A percentile compares a stretch with the other conserved stretches of the same genome.
Evolutionary conservation across 1,284 basidiomycete species (phyloP).

Genomic region (Irpex sp.): DNA sequence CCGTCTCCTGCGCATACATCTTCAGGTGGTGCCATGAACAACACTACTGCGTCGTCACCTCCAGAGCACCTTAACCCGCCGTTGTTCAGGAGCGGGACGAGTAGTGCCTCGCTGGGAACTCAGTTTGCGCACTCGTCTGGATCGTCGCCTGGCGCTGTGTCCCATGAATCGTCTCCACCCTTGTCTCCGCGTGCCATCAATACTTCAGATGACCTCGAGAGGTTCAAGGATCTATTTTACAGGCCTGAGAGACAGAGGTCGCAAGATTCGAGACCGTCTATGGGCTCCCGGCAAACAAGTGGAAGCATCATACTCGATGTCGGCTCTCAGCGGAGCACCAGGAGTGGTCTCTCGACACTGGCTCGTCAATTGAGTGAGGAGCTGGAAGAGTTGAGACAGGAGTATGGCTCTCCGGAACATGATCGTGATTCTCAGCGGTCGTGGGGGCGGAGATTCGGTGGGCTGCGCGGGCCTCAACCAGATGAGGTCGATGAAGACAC

Average conservation of each 20-base stretch:
- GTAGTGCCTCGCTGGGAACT: slow-evolving; percentile 7
- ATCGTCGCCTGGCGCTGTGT: slow-evolving; percentile 35
- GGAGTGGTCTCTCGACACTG: slow-evolving; percentile 54
- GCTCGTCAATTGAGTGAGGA: slow-evolving; percentile 60
- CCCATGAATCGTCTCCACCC: slow-evolving; percentile 34
- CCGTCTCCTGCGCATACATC: slow-evolving; percentile 11
- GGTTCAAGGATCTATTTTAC: slow-evolving; percentile 69
- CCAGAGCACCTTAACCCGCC: slow-evolving; percentile 23
- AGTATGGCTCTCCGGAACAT: slow-evolving; percentile 10
- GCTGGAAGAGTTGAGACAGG: slow-evolving; percentile 37
- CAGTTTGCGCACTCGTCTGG: slow-evolving; percentile 17
- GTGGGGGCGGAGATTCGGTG: slow-evolving; percentile 27
- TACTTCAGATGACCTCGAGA: slow-evolving; percentile 56
- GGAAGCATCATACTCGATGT: slow-evolving; percentile 25
- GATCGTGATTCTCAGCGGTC: slow-evolving; percentile 18
- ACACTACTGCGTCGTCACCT: slow-evolving; percentile 24
- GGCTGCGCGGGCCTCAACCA: slow-evolving; percentile 21
- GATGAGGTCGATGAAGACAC: slow-evolving; percentile 16
- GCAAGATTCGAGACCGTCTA: slow-evolving; percentile 16
- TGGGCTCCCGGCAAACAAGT: slow-evolving; percentile 17
- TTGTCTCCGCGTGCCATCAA: slow-evolving; percentile 35
- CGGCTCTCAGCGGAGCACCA: slow-evolving; percentile 18
- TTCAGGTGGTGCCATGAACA: slow-evolving; percentile 17
- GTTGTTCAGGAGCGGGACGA: slow-evolving; percentile 16
- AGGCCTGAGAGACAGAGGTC: slow-evolving; percentile 27